Conservation (phyloP, 2,329 filamentous ascomycete genomes). For the Ascochyta pisi region DNA sequence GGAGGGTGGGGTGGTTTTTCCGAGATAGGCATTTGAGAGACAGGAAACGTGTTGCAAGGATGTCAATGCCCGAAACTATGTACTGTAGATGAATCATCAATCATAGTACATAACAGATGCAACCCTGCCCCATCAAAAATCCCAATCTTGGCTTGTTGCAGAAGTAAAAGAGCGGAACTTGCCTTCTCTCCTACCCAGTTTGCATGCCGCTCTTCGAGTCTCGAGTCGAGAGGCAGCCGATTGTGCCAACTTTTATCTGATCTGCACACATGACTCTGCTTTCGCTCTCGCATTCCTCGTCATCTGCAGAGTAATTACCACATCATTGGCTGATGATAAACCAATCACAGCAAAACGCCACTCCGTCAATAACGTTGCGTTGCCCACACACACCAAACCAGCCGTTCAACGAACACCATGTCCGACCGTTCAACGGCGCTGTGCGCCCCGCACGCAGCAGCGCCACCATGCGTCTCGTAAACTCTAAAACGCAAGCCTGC, state of each 20-base stretch:
- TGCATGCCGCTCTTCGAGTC: not conserved
- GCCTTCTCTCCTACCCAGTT: slow-evolving; percentile 11
- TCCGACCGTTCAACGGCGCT: slow-evolving; percentile 2
- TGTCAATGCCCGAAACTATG: slow-evolving; percentile 4
- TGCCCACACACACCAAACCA: too few species aligned
- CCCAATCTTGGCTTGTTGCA: not conserved
- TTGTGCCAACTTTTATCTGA: not conserved
- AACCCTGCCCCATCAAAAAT: slow-evolving; percentile 5
- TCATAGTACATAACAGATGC: not conserved
- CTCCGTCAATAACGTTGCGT: not conserved
- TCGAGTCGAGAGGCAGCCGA: not conserved
- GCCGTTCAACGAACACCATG: not conserved
- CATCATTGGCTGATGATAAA: not conserved
- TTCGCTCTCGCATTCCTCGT: not conserved
- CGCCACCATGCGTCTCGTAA: slow-evolving; percentile 8
- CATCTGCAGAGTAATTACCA: not conserved
- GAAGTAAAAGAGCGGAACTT: slow-evolving; percentile 1
- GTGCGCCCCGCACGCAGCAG: not conserved
- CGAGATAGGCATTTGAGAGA: not conserved
- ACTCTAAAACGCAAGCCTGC: slow-evolving; percentile 12
- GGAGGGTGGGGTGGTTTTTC: not conserved
- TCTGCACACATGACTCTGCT: slow-evolving; percentile 2
- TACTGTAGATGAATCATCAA: not conserved
- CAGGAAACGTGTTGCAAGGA: slow-evolving; percentile 7
- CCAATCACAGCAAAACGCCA: not conserved